Percentiles rank a stretch among this genome's conserved stretches.
Conservation (phyloP, 192 early-diverging fungal genomes). For the Podila minutissima region DNA sequence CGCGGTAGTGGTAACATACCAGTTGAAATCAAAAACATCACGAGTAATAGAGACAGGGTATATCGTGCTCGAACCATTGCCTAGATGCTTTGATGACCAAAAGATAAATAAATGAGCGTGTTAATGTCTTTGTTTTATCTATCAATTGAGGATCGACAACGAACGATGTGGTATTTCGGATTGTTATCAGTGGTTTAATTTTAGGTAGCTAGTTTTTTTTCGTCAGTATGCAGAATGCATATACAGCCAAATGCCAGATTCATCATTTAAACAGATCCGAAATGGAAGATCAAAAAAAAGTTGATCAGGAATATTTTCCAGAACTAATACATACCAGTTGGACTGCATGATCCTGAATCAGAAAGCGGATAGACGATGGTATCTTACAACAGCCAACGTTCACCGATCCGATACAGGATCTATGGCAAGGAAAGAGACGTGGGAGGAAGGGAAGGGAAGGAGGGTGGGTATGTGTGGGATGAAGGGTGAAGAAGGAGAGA, state of each 20-base stretch:
- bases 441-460: background rate
- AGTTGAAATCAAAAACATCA: too few species aligned
- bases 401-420: background rate
- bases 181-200: conserved; percentile 11
- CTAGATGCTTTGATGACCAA: too few species aligned
- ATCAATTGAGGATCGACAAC: too few species aligned
- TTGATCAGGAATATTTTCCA: background rate
- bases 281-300: conserved; percentile 1
- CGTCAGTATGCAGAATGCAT: conserved; percentile 29
- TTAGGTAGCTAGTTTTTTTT: conserved; percentile 35
- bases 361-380: background rate
- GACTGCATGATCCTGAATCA: background rate
- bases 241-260: conserved; percentile 37
- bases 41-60: too few species aligned
- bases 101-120: too few species aligned
- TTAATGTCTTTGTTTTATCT: too few species aligned
- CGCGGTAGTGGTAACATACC: too few species aligned
- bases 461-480: background rate
- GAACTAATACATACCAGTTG: background rate
- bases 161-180: too few species aligned
- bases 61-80: too few species aligned
- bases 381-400: background rate
- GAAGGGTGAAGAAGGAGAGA: conserved; percentile 8
- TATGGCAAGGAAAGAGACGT: background rate
- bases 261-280: conserved; percentile 3